Evolutionary conservation across 2,329 filamentous ascomycete species (phyloP), one percentile per base, ranked within the genome.

Genomic region (Colletotrichum theobromicola): DNA sequence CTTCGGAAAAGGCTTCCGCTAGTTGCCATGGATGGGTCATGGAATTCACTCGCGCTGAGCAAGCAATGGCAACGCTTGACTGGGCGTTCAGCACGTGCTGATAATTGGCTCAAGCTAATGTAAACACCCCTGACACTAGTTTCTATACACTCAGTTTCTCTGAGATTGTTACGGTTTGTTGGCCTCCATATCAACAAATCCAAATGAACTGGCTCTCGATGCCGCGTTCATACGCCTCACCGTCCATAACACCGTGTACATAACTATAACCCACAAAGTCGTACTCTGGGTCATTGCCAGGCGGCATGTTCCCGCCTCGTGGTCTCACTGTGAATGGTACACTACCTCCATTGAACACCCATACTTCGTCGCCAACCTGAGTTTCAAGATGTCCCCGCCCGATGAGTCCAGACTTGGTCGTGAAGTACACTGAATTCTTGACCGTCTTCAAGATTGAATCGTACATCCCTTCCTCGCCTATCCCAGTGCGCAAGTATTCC

Each of bases 51-150:
- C n/a, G n/a, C 12, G 42, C 42, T 21, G 4, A 50, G 10, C 13
- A 50, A n/a, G 24, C n/a, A 50, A 7, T 0, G 1, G 1, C 4
- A 21, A 50, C 7, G 5, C 42, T 13, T 3, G n/a, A 21, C 4
- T 21, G 21, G 10, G 42, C n/a, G 21, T 12, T 3, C 2, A 12
- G n/a, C 21, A 7, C 42, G 5, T 50, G 2, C 10, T 13, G 7
- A 7, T 21, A 50, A 2, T n/a, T 50, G 5, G 24, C 0, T 0
- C n/a, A 21, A n/a, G n/a, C n/a, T n/a, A n/a, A n/a, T n/a, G n/a
- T n/a, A n/a, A n/a, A n/a, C n/a, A n/a, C n/a, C n/a, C n/a, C n/a
- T n/a, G n/a, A n/a, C n/a, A n/a, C n/a, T n/a, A n/a, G n/a, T n/a
- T n/a, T n/a, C n/a, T n/a, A n/a, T n/a, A n/a, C n/a, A n/a, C n/a